Base-by-base conservation (phyloP, 805 yeast genomes). In the Yueomyces sp. region DNA sequence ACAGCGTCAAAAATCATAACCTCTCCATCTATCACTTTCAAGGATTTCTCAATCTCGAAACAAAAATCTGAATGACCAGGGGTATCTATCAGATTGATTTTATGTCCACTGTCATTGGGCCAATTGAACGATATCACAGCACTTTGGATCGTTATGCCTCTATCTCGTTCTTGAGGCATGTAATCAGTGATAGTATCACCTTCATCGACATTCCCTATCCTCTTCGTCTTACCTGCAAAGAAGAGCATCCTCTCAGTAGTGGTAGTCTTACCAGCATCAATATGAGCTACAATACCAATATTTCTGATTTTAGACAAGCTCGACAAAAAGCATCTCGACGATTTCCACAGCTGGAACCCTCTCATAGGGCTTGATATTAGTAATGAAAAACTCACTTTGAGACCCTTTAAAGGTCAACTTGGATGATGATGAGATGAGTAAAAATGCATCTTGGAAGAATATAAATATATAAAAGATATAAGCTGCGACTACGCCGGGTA, bases 11-110 rank as follows among this genome's bases (percentile, higher is more conserved):
- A 63, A 7, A 92, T 84, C 0, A 95, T 82, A 5, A 92, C 94
- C 1, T 90, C 94, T 3, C 97, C 96, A 64, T 92, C 98, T 7
- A 92, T 66, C 2, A 92, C 96, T 48, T 96, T 72, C 45, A 92
- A 69, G 0, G 97, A 81, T 44, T 96, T 67, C 2, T 77, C 84
- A 4, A 92, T 98, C 62, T 92, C 98, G 60, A 88, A 92, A 0
- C 94, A 84, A 60, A 92, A 92, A 63, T 92, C 98, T 0, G 95
- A 96, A 63, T 92, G 98, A 0, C 98, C 98, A 0, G 98, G 98
- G 0, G 98, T 92, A 60, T 92, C 98, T 28, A 92, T 87, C 45
- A 92, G 69, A 60, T 92, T 92, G 54, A 92, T 78, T 50, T 76
- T 77, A 55, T 77, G 74, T n/a, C 44, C 43, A 11, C 55, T 50